phyloP scores from a whole-genome alignment of 1,284 basidiomycete genomes.

The Rugosomyces carneus region DNA sequence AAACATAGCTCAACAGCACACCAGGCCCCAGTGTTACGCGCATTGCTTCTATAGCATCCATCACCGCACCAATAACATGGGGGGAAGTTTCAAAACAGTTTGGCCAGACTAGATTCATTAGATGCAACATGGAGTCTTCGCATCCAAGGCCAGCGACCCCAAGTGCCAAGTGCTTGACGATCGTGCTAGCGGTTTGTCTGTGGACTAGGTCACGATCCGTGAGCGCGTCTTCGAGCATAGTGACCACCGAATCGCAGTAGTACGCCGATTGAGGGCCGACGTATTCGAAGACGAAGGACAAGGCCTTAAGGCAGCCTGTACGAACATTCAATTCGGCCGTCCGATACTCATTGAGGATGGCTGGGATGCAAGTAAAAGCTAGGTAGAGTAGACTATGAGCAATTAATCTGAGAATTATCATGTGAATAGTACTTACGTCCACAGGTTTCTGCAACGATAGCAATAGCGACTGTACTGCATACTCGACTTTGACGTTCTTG shows the following conservation, averaged over 20 bases:
- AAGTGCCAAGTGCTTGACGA: conserved; percentile 96
- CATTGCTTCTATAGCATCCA: conserved; percentile 97
- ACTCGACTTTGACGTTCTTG: conserved; percentile 99
- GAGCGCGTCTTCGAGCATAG: conserved; percentile 95
- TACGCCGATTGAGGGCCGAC: conserved; percentile 99
- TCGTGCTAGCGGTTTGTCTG: conserved; percentile 97
- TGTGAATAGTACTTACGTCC: conserved; percentile 59
- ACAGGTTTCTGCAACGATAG: conserved; percentile 95
- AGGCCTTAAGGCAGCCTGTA: conserved; percentile 97
- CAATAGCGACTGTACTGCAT: conserved; percentile 97
- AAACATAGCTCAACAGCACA: conserved; percentile 81
- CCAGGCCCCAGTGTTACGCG: conserved; percentile 93
- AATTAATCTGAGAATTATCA: conserved; percentile 1
- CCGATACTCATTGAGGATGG: conserved; percentile 97
- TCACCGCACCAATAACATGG: conserved; percentile 95
- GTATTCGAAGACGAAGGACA: conserved; percentile 99
- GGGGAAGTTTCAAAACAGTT: conserved; percentile 98
- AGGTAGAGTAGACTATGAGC: conserved; percentile 18
- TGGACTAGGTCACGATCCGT: conserved; percentile 98
- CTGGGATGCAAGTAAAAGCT: conserved; percentile 98
- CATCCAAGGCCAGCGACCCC: conserved; percentile 96
- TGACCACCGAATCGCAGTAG: conserved; percentile 95
- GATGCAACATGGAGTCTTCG: conserved; percentile 95
- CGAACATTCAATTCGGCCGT: conserved; percentile 98
- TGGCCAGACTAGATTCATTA: conserved; percentile 99